Evolutionary conservation across 1,284 basidiomycete genomes (phyloP).

Genomic region (Sanghuangporus weigelae): DNA sequence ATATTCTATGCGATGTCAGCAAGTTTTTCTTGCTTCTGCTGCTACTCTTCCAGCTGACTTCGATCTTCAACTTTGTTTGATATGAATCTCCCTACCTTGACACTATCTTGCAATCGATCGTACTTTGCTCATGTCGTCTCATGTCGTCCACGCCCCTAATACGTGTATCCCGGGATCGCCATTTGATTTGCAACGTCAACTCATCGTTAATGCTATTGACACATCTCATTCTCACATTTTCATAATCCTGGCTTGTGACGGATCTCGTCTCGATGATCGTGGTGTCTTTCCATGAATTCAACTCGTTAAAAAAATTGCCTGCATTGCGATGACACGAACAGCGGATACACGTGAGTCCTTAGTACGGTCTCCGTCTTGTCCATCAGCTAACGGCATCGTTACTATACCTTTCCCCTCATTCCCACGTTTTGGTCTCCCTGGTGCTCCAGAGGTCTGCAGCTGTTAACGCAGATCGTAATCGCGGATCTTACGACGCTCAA

Average conservation of each 20-base stretch:
- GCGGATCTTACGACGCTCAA: slow-evolving; percentile 77
- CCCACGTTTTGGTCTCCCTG: background rate
- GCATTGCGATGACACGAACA: background rate
- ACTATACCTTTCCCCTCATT: background rate
- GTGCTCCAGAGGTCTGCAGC: slow-evolving; percentile 50
- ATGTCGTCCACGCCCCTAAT: too few species aligned
- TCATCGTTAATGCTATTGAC: too few species aligned
- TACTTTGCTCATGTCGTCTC: too few species aligned
- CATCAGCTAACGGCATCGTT: background rate
- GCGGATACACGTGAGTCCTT: background rate
- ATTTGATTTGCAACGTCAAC: too few species aligned
- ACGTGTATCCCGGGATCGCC: too few species aligned
- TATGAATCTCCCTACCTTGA: background rate
- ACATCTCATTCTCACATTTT: too few species aligned
- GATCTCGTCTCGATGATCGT: background rate
- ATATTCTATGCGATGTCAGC: slow-evolving; percentile 51
- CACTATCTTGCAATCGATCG: background rate
- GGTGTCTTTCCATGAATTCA: background rate
- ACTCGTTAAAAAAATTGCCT: background rate
- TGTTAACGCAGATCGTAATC: slow-evolving; percentile 71
- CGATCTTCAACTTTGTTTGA: background rate
- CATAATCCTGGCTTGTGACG: too few species aligned
- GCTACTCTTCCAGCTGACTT: background rate
- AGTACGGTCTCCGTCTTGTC: too few species aligned
- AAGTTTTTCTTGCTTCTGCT: background rate